Conservation (phyloP, 73 alveolate species). For the Paramecium caudatum region DNA sequence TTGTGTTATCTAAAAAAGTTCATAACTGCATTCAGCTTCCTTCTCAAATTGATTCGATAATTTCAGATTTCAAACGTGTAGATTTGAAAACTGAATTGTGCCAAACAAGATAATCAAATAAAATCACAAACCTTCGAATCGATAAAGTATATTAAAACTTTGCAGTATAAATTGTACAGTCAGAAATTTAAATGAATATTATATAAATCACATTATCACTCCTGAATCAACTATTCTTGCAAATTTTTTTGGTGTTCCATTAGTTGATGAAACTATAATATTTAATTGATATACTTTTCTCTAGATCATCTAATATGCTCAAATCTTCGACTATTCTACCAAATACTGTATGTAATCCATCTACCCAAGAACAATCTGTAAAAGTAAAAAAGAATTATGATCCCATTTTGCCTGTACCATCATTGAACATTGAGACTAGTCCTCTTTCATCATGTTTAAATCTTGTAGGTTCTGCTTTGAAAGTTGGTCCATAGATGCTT, state of each 20-base stretch:
- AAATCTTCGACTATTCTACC: slow-evolving; percentile 55
- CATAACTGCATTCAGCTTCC: too few species aligned
- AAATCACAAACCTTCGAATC: too few species aligned
- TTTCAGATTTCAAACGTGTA: too few species aligned
- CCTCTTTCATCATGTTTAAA: slow-evolving; percentile 65
- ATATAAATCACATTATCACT: slow-evolving; percentile 30
- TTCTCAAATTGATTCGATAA: too few species aligned
- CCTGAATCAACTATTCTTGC: slow-evolving; percentile 61
- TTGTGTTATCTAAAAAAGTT: too few species aligned
- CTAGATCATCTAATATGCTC: slow-evolving; percentile 53
- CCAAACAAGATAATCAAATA: too few species aligned
- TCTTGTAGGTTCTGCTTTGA: slow-evolving; percentile 57
- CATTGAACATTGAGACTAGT: slow-evolving; percentile 43
- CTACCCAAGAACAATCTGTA: slow-evolving; percentile 71
- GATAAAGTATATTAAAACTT: too few species aligned
- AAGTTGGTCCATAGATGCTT: slow-evolving; percentile 49
- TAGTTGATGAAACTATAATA: slow-evolving; percentile 13
- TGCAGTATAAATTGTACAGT: too few species aligned
- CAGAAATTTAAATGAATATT: neutral
- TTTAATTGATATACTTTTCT: neutral
- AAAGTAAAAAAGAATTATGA: slow-evolving; percentile 61
- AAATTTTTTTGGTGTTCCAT: slow-evolving; percentile 63
- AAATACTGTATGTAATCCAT: slow-evolving; percentile 54
- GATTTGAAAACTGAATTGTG: too few species aligned
- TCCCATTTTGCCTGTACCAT: slow-evolving; percentile 46